A percentile compares a stretch with the other conserved stretches of the same genome.
Conservation (phyloP, 345 rosid genomes). For the Aegle marmelos region DNA sequence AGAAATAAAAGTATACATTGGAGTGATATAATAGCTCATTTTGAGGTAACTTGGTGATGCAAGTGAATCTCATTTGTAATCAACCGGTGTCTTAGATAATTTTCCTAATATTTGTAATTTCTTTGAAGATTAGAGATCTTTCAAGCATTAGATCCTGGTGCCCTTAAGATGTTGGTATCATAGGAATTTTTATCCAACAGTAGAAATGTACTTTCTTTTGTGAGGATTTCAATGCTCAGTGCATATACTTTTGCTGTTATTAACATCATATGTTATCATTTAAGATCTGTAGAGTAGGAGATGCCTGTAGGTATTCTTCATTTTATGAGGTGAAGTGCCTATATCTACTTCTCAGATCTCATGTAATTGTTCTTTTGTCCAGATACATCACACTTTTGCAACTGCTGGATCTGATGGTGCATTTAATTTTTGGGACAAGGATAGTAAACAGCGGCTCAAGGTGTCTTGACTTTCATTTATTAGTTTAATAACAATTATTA, state of each 20-base stretch:
- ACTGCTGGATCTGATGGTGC: conserved; percentile 99
- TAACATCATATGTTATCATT: background rate
- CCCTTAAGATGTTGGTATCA: background rate
- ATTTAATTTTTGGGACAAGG: conserved; percentile 99
- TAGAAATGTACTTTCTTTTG: background rate
- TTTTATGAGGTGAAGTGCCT: background rate
- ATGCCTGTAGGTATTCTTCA: background rate
- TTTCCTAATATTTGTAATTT: background rate
- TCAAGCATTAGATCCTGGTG: background rate
- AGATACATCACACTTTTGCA: conserved; percentile 95
- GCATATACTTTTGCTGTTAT: background rate
- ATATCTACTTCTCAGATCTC: background rate
- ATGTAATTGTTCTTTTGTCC: conserved; percentile 22
- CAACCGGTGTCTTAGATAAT: background rate
- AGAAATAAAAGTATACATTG: background rate
- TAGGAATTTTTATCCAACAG: background rate
- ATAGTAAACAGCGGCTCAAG: conserved; percentile 97
- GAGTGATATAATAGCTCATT: background rate
- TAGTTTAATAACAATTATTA: background rate
- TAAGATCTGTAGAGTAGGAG: background rate
- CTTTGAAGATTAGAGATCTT: background rate
- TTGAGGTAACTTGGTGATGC: background rate
- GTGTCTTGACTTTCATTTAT: conserved; percentile 26
- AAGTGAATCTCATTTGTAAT: background rate
- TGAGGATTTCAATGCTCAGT: background rate